Evolutionary conservation across 2,329 filamentous ascomycete species (phyloP).

Genomic region (Phialophora tarda): DNA sequence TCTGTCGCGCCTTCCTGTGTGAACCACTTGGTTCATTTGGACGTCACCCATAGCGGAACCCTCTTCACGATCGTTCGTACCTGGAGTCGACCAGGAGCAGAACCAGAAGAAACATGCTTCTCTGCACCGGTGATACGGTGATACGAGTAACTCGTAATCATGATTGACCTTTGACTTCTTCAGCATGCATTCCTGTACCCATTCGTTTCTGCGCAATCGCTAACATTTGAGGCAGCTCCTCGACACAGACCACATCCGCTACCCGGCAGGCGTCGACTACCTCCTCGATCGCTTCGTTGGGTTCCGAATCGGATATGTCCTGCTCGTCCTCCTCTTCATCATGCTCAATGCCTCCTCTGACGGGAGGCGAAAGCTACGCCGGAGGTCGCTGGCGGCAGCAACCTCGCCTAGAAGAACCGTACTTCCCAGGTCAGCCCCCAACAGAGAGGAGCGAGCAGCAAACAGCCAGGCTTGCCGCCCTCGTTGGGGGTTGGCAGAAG

Average conservation of each 20-base stretch:
- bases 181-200: not conserved
- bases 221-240: slow-evolving; percentile 10
- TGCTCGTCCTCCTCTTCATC: slow-evolving; percentile 5
- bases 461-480: not conserved
- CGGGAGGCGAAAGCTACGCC: slow-evolving; percentile 4
- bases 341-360: not conserved
- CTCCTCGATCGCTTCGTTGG: not conserved
- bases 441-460: slow-evolving; percentile 1
- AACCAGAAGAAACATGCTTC: not conserved
- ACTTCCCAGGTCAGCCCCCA: not conserved
- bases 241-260: not conserved
- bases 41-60: too few species aligned
- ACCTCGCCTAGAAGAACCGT: not conserved
- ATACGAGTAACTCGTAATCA: not conserved
- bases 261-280: not conserved
- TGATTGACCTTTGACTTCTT: not conserved
- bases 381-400: not conserved
- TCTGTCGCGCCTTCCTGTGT: not conserved
- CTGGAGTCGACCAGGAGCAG: not conserved
- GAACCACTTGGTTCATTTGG: not conserved
- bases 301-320: not conserved
- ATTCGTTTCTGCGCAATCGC: not conserved
- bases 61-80: not conserved
- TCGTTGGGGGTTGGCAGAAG: slow-evolving; percentile 3
- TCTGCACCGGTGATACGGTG: not conserved